A percentile compares a stretch with the other conserved stretches of the same genome.
These are phyloP conservation scores for Entoloma clypeatum DNA, from an alignment of 1,284 basidiomycete genomes.

Conservation along the genomic window DNA sequence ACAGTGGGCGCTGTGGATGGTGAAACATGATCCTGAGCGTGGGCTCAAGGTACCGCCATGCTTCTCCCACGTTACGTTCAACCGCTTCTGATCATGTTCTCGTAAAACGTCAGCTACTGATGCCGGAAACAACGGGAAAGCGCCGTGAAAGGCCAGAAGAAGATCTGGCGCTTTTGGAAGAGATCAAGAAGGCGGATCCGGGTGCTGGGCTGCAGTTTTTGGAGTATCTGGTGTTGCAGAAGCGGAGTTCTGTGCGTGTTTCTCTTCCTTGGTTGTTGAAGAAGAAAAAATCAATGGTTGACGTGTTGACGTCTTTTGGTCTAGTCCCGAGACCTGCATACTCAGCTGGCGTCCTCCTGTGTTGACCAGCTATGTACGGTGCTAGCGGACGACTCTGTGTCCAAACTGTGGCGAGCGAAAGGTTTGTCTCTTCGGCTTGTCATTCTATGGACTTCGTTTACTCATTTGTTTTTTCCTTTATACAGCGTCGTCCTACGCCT, in stretches of 20 bases:
- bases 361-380: conserved; percentile 51
- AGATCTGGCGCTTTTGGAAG: conserved; percentile 52
- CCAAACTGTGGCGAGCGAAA: conserved; percentile 72
- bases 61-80: conserved; percentile 1
- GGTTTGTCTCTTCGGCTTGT: conserved; percentile 31
- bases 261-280: no score
- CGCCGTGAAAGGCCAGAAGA: conserved; percentile 51
- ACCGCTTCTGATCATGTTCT: background rate
- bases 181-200: conserved; percentile 53
- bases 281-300: conserved; percentile 1
- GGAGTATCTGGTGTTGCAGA: conserved; percentile 75
- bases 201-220: conserved; percentile 67
- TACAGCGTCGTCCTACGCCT: conserved; percentile 51
- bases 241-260: conserved; percentile 50
- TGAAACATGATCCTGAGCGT: conserved; percentile 61
- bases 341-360: conserved; percentile 52
- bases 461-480: background rate
- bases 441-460: background rate
- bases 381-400: conserved; percentile 45
- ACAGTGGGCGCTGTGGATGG: conserved; percentile 80
- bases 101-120: conserved; percentile 49
- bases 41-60: conserved; percentile 62
- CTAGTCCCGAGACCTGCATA: conserved; percentile 58
- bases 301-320: background rate
- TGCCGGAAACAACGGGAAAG: conserved; percentile 45